These are phyloP conservation scores for Paraphaeosphaeria sporulosa DNA, from an alignment of 2,329 filamentous ascomycete genomes.

Conservation along the genomic window DNA sequence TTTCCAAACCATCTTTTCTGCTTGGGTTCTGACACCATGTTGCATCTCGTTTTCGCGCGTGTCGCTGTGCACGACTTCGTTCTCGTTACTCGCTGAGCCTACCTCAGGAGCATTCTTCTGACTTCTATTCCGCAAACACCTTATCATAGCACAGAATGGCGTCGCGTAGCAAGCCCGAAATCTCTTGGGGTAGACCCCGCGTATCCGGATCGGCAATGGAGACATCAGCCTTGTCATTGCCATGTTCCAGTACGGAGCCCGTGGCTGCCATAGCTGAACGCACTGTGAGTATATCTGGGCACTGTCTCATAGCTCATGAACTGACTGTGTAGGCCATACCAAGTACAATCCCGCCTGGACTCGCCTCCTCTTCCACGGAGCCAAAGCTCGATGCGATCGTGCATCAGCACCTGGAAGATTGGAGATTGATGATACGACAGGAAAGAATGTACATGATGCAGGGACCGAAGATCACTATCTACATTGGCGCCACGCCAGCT, in stretches of 20 bases:
- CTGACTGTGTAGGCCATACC: not conserved
- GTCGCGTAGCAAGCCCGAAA: not conserved
- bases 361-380: not conserved
- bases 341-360: not conserved
- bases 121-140: not conserved
- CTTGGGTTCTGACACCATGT: not conserved
- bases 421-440: constrained; percentile 18
- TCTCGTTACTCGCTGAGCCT: not conserved
- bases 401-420: constrained; percentile 9
- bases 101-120: not conserved
- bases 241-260: not conserved
- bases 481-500: constrained; percentile 13
- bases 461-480: constrained; percentile 19
- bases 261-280: not conserved
- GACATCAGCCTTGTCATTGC: not conserved
- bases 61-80: not conserved
- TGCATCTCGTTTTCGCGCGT: not conserved
- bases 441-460: constrained; percentile 17
- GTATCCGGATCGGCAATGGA: not conserved
- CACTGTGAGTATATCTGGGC: not conserved
- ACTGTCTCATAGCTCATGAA: not conserved
- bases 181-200: not conserved
- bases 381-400: not conserved
- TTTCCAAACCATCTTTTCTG: not conserved
- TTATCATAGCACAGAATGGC: not conserved